These are phyloP conservation scores for Backusella parvicylindrica DNA, from an alignment of 192 early-diverging fungal genomes.

Conservation along the genomic window DNA sequence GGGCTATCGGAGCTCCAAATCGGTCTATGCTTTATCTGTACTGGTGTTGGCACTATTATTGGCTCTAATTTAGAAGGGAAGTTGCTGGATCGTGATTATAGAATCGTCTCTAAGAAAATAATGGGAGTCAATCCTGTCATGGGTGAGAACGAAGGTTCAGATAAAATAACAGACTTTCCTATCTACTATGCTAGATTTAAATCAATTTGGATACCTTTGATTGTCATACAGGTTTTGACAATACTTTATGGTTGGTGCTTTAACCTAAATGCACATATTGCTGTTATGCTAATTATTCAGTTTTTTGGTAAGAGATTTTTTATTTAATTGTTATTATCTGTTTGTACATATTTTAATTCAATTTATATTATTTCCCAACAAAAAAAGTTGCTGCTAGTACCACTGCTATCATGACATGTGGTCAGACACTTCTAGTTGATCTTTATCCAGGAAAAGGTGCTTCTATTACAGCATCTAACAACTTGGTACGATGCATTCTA, in stretches of 20 bases:
- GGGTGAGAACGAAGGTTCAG: background rate
- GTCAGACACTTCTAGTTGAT: conserved; percentile 25
- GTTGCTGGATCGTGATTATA: background rate
- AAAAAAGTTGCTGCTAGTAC: background rate
- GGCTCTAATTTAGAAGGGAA: background rate
- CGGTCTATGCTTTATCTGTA: background rate
- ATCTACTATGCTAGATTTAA: conserved; percentile 22
- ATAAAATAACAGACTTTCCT: background rate
- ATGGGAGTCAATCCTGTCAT: background rate
- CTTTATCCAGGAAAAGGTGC: conserved; percentile 26
- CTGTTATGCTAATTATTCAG: conserved; percentile 7
- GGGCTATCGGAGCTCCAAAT: background rate
- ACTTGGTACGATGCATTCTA: conserved; percentile 24
- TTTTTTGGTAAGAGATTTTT: conserved; percentile 25
- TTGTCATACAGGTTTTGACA: conserved; percentile 8
- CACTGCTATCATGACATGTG: background rate
- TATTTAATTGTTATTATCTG: too few species aligned
- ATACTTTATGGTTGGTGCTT: conserved; percentile 27
- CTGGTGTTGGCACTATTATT: conserved; percentile 14
- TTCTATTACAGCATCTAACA: conserved; percentile 26
- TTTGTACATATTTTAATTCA: background rate
- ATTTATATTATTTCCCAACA: background rate
- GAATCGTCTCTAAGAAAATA: background rate
- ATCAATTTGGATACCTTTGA: conserved; percentile 9
- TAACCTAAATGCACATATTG: conserved; percentile 9